phyloP scores from a whole-genome alignment of 225 moss, liverwort and hornwort genomes.

The Bryum argenteum region DNA sequence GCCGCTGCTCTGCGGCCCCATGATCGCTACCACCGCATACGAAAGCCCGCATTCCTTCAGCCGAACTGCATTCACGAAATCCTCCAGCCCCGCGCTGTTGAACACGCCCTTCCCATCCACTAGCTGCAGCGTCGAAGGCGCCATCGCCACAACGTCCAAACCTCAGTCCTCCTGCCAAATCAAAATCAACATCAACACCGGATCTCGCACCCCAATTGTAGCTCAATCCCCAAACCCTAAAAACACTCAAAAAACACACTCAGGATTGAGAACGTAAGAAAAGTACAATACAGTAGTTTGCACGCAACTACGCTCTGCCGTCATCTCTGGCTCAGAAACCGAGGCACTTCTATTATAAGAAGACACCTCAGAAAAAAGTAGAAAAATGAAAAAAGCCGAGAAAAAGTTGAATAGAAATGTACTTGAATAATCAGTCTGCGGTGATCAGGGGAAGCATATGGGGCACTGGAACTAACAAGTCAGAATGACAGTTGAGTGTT shows the following conservation, averaged over 20 bases:
- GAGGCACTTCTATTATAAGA: conserved; percentile 2
- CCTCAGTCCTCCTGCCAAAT: neutral
- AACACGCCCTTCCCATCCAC: conserved; percentile 76
- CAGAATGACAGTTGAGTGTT: conserved; percentile 15
- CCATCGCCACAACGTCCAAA: conserved; percentile 35
- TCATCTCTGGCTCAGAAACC: conserved; percentile 15
- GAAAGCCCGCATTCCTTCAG: conserved; percentile 83
- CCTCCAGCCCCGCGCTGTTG: conserved; percentile 59
- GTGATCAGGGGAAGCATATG: conserved; percentile 16
- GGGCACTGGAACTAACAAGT: conserved; percentile 11
- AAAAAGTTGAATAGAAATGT: conserved; percentile 2
- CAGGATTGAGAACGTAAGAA: conserved; percentile 6
- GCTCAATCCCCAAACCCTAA: conserved; percentile 35
- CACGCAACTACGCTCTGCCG: conserved; percentile 28
- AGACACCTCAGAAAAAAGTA: conserved; percentile 7
- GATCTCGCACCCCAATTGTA: conserved; percentile 20
- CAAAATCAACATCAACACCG: conserved; percentile 24
- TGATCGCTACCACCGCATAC: conserved; percentile 98
- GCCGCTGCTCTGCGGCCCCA: conserved; percentile 99
- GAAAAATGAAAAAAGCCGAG: conserved; percentile 14
- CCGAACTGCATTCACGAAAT: conserved; percentile 58
- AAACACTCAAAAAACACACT: neutral
- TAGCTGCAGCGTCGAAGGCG: conserved; percentile 74
- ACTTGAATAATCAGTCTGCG: neutral
- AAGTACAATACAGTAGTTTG: conserved; percentile 21